Base-by-base conservation (phyloP, 805 yeast genomes). In the Priceomyces castillae region DNA sequence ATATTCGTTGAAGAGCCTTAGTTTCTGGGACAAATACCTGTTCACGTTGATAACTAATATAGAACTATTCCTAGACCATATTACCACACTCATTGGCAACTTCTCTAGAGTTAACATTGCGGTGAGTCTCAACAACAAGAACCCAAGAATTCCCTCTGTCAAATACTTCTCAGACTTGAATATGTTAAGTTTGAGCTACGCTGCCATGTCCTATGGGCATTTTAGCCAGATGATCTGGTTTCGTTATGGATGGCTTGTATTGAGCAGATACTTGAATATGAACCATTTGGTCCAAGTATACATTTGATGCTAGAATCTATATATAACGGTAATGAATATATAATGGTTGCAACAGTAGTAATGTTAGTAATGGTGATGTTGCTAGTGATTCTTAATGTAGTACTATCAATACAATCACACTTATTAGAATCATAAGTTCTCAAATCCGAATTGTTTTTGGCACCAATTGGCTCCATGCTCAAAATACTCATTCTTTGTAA, bases 221-320 rank as follows among this genome's bases (percentile, higher is more conserved):
- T 73, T 73, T 48, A 81, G 95, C 1, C 99, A 94, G 62, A 86
- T 94, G 86, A 90, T 85, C 7, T 92, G 97, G 97, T 94, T 84
- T 62, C 74, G 99, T 51, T 86, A 86, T 69, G 83, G 89, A 1
- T 94, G 97, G 97, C 70, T 94, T 58, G 46, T 78, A 4, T 63
- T 82, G 12, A 84, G 96, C 46, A 73, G 90, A 48, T 92, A 89
- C 64, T 78, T 87, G 71, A 81, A 82, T 34, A 77, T 78, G 40
- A 90, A 92, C 62, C 90, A 86, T 54, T 68, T 87, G 49, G 66
- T 71, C 23, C 63, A 53, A 37, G 50, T 48, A 14, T 37, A 43
- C 37, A 34, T 25, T 36, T 28, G 37, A 35, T 34, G 40, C n/a
- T n/a, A n/a, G n/a, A n/a, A n/a, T n/a, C n/a, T n/a, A n/a, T n/a